A percentile compares a stretch with the other conserved stretches of the same genome.
phyloP scores from a whole-genome alignment of 441 rosid genomes.

The Kokia cookei region DNA sequence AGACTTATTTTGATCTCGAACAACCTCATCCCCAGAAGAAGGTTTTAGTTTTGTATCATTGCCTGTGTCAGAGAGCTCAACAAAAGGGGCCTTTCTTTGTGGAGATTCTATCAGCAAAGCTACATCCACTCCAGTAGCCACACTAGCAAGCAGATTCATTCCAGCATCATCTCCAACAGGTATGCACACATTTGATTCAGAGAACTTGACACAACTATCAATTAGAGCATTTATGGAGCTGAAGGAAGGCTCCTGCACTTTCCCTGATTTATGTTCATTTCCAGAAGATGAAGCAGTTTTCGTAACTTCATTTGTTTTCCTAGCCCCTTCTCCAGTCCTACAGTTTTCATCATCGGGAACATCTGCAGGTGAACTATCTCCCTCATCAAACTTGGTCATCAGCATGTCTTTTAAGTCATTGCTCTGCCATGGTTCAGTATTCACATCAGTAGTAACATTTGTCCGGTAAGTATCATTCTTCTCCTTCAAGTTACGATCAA shows the following conservation, averaged over 20 bases:
- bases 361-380: conserved; percentile 43
- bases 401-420: conserved; percentile 52
- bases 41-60: conserved; percentile 32
- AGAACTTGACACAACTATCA: conserved; percentile 80
- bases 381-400: conserved; percentile 42
- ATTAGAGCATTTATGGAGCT: conserved; percentile 82
- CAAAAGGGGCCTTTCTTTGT: conserved; percentile 12
- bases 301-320: conserved; percentile 31
- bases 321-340: conserved; percentile 33
- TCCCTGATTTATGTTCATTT: conserved; percentile 38
- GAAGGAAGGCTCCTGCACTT: conserved; percentile 51
- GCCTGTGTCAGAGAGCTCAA: conserved; percentile 30
- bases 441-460: conserved; percentile 33
- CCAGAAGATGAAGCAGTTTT: conserved; percentile 42
- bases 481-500: conserved; percentile 48
- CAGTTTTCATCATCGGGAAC: conserved; percentile 34
- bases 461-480: conserved; percentile 34
- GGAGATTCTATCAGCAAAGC: conserved; percentile 53
- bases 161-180: conserved; percentile 83
- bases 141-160: conserved; percentile 77
- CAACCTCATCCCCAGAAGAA: conserved; percentile 25
- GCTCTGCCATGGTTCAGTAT: conserved; percentile 55
- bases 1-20: conserved; percentile 20
- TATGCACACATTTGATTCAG: conserved; percentile 43
- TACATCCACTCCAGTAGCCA: conserved; percentile 24